Conservation (phyloP, 148 eudicot species). For the Talinum fruticosum region DNA sequence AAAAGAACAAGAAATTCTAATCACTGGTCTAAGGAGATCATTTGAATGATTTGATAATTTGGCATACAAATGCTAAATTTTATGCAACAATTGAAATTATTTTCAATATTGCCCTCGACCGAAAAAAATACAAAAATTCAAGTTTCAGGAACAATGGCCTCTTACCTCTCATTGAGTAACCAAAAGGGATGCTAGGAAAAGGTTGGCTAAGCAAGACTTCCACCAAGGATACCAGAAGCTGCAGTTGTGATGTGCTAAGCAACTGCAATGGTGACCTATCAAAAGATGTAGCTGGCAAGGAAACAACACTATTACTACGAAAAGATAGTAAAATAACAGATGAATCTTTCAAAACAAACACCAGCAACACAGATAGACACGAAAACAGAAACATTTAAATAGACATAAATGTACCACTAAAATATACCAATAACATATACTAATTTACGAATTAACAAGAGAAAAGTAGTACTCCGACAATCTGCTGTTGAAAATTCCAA, state of each 20-base stretch:
- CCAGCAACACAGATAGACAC: neutral
- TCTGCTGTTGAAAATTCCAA: neutral
- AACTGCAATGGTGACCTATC: slow-evolving; percentile 46
- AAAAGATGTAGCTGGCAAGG: slow-evolving; percentile 61
- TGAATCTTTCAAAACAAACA: neutral
- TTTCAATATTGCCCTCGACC: neutral
- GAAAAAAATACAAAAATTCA: neutral
- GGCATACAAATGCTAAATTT: neutral
- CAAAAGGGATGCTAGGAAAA: slow-evolving; percentile 29
- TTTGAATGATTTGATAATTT: neutral
- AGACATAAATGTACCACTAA: neutral
- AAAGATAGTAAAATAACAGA: neutral
- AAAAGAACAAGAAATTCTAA: slow-evolving; percentile 6
- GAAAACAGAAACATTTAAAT: neutral
- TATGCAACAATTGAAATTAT: neutral
- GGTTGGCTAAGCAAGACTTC: slow-evolving; percentile 45
- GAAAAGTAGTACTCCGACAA: too few species aligned
- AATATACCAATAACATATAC: neutral
- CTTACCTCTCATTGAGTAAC: slow-evolving; percentile 45
- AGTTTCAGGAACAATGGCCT: neutral
- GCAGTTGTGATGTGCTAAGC: slow-evolving; percentile 40
- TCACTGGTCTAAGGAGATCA: neutral
- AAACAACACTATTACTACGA: slow-evolving; percentile 9
- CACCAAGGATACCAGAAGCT: slow-evolving; percentile 36
- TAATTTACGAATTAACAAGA: too few species aligned